A percentile compares a stretch with the other conserved stretches of the same genome.
Conservation (phyloP, 768 basidiomycete genomes). For the Tephrocybe sp. region DNA sequence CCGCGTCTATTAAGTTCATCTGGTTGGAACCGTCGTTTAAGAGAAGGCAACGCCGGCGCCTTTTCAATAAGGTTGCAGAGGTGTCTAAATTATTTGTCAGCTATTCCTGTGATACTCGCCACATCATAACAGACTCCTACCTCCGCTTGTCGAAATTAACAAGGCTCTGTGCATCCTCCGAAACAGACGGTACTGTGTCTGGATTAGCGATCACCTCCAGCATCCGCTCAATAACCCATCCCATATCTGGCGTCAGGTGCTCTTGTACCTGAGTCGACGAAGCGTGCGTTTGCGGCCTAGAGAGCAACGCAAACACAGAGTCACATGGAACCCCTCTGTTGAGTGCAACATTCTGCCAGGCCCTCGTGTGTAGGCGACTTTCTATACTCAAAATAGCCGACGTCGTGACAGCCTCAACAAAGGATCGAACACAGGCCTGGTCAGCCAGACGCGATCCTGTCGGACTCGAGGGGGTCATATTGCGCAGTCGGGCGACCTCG, state of each 20-base stretch:
- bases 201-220: constrained; percentile 76
- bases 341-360: constrained; percentile 75
- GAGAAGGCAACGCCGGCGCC: constrained; percentile 43
- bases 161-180: constrained; percentile 56
- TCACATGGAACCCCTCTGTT: constrained; percentile 63
- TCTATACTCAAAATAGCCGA: constrained; percentile 80
- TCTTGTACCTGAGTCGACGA: constrained; percentile 47
- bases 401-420: constrained; percentile 74
- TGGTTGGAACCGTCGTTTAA: constrained; percentile 43
- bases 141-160: constrained; percentile 85
- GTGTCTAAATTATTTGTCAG: constrained; percentile 43
- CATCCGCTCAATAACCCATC: constrained; percentile 82
- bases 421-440: constrained; percentile 71
- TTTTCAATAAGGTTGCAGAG: constrained; percentile 65
- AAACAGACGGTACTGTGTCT: constrained; percentile 59
- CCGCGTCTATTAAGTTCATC: constrained; percentile 64
- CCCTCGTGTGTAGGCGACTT: constrained; percentile 74
- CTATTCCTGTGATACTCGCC: constrained; percentile 1
- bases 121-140: constrained; percentile 37
- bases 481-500: constrained; percentile 70
- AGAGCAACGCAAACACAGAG: constrained; percentile 55
- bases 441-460: constrained; percentile 42
- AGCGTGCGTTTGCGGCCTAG: constrained; percentile 46
- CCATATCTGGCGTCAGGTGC: constrained; percentile 70
- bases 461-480: constrained; percentile 45